phyloP scores from a whole-genome alignment of 257 asterid species.

The Nicotiana otophora region DNA sequence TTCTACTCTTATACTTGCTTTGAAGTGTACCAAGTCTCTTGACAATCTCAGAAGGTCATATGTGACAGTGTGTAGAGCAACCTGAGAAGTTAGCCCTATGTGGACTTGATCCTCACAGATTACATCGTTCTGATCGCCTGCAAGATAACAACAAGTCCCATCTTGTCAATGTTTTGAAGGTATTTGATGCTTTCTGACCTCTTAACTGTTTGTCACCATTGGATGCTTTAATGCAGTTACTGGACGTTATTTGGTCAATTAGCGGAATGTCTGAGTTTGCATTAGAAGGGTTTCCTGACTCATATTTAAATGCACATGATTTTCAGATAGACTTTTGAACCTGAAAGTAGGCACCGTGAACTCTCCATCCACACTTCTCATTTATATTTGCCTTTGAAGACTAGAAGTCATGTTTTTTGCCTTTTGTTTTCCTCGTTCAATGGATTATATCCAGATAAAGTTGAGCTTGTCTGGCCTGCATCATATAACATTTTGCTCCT shows the following conservation, averaged over 20 bases:
- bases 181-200: conserved; percentile 15
- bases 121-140: conserved; percentile 72
- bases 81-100: conserved; percentile 80
- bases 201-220: neutral
- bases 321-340: neutral
- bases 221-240: neutral
- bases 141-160: conserved; percentile 59
- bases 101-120: conserved; percentile 70
- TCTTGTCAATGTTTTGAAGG: conserved; percentile 82
- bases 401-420: neutral
- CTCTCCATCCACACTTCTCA: neutral
- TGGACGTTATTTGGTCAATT: neutral
- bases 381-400: neutral
- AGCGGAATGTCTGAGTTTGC: neutral
- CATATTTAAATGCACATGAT: neutral
- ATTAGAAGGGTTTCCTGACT: neutral
- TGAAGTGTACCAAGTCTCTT: conserved; percentile 6
- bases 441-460: neutral
- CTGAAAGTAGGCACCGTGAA: neutral
- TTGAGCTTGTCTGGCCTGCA: neutral
- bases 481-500: conserved; percentile 5
- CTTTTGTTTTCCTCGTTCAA: neutral
- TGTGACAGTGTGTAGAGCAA: conserved; percentile 56
- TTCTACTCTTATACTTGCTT: neutral
- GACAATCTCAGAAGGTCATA: neutral